Evolutionary conservation across 805 yeast species (phyloP), one percentile per base, ranked within the genome.

Genomic region (Wickerhamomyces chambardii): DNA sequence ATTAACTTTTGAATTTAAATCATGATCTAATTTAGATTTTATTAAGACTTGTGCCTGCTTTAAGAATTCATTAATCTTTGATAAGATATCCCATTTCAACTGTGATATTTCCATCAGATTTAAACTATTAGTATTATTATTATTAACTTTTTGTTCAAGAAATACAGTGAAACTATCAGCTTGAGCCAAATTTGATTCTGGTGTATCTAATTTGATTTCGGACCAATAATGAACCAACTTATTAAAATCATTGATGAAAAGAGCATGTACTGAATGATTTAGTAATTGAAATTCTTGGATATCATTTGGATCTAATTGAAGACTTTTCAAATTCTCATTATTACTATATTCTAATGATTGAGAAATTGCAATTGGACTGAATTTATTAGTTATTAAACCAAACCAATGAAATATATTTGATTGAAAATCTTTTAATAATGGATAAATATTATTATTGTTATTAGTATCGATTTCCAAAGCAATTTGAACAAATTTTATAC

Each of bases 21-120:
- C 33, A 2, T 21, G 19, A n/a, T 38, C 42, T 15, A 51, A 29
- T 17, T 48, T 50, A 2, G 3, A 2, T 15, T 29, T 33, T 1
- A 48, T 21, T 4, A 38, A 11, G 12, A 40, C 47, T 34, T 51
- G 55, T 6, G 53, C 47, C 4, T 8, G 12, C 19, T 47, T 47
- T n/a, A 50, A 31, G 2, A 22, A 26, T 9, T 31, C 31, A 30
- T 47, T 48, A 3, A 36, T 37, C 9, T 29, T 18, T 4, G 31
- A 32, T 3, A 43, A 32, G 2, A 48, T 29, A 6, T 21, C 34
- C 52, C 53, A 51, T 17, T 27, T 32, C 17, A 32, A 21, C 8
- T 40, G 46, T 8, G 40, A 34, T 4, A 22, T 30, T 4, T 19
- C 12, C n/a, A n/a, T n/a, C n/a, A n/a, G n/a, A n/a, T n/a, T n/a